Base-by-base conservation (phyloP, 306 rosid species). In the Medicago ruthenica region DNA sequence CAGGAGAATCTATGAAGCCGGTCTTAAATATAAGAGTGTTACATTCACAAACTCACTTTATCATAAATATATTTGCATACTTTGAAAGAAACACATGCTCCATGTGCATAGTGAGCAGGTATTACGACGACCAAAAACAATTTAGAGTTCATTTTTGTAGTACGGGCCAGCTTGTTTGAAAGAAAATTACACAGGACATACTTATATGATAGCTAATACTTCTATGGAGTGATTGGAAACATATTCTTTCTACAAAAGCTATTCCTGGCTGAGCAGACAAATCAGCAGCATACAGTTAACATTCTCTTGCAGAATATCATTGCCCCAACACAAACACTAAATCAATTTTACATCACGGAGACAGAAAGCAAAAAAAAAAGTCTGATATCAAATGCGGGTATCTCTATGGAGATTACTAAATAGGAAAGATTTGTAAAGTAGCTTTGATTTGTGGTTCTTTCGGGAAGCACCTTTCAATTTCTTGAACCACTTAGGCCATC, bases 391-490 rank as follows among this genome's bases (percentile, higher is more conserved):
- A 69, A 66, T 9, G 62, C 15, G 42, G 71, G 61, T 72, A 70
- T 75, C 62, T 17, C 76, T 61, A 61, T 77, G 72, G 44, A 58
- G 15, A 58, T 51, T n/a, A 16, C 55, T 20, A 65, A 39, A 24
- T 27, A 20, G 55, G 13, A 61, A 68, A 55, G 18, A 34, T 54
- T 14, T 63, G 50, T 66, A 12, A 17, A 24, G 54, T 42, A 78
- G 72, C 75, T 44, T 58, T 21, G 71, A 60, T 59, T 71, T 69
- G 79, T 47, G 20, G 66, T 45, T 78, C 76, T 37, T 48, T 48
- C 4, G 54, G 76, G 76, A 27, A 78, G 78, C 85, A 66, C 71
- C 63, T 67, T 44, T 76, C 57, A 76, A 55, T 70, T 83, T 68
- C 81, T 44, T n/a, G 65, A 76, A 63, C 41, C 59, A 10, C 47